Evolutionary conservation across 805 yeast genomes (phyloP).

Genomic region (Kregervanrija fluxuum): DNA sequence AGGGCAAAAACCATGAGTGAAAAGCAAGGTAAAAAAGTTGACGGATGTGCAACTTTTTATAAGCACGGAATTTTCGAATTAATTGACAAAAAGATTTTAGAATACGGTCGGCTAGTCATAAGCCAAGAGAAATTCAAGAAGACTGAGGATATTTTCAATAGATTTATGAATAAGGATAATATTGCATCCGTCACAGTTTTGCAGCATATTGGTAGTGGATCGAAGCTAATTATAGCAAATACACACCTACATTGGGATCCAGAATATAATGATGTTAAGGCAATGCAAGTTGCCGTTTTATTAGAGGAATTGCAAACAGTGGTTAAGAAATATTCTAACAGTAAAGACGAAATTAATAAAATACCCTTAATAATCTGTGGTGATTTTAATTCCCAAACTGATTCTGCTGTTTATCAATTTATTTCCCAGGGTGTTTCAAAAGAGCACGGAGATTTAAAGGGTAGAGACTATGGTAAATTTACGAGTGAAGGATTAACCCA

Average conservation of each 20-base stretch:
- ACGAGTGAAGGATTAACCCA: slow-evolving; percentile 87
- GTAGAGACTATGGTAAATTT: slow-evolving; percentile 84
- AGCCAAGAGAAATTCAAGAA: slow-evolving; percentile 81
- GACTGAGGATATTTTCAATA: slow-evolving; percentile 89
- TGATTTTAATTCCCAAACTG: slow-evolving; percentile 83
- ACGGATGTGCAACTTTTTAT: slow-evolving; percentile 96
- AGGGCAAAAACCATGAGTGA: slow-evolving; percentile 87
- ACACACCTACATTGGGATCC: slow-evolving; percentile 99
- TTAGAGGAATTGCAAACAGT: slow-evolving; percentile 77
- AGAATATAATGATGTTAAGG: slow-evolving; percentile 87
- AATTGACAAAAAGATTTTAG: slow-evolving; percentile 65
- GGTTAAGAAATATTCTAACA: slow-evolving; percentile 35
- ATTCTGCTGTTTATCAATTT: slow-evolving; percentile 89
- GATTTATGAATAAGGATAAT: slow-evolving; percentile 94
- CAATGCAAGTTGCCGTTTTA: slow-evolving; percentile 89
- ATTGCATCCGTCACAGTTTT: slow-evolving; percentile 74
- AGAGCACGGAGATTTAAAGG: slow-evolving; percentile 73
- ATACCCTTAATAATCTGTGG: slow-evolving; percentile 85
- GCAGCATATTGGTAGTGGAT: slow-evolving; percentile 67
- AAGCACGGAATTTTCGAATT: slow-evolving; percentile 62
- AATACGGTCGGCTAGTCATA: slow-evolving; percentile 76
- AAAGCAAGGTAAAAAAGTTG: slow-evolving; percentile 80
- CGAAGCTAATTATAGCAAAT: slow-evolving; percentile 66
- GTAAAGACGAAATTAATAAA: slow-evolving; percentile 29
- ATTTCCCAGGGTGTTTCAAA: slow-evolving; percentile 76